Evolutionary conservation across 164 flowering plant species (phyloP), one percentile per base, ranked within the genome.

Genomic region (Piper longum): DNA sequence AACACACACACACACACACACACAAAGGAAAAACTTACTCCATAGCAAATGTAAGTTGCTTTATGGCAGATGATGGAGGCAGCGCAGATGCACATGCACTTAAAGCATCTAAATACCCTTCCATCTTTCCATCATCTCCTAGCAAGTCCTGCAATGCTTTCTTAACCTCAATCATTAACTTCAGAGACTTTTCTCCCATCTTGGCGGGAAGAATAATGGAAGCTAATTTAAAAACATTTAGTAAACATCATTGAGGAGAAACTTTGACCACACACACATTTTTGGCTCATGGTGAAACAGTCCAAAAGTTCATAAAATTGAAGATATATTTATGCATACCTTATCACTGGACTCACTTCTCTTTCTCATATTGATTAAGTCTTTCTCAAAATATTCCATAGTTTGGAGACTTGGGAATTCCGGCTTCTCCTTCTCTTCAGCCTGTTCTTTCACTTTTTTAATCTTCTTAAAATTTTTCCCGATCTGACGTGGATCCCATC

Each of bases 41-140:
- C 55, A 82, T 64, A 65, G 91, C 96, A 64, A 72, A 59, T 65
- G 88, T 91, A 72, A 92, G 64, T 65, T 87, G 98, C 70, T 76
- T 87, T 57, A 92, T 39, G 36, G 77, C 74, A 55, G 83, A 73
- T 41, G 82, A 16, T 52, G 89, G 81, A 69, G 96, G 87, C 70
- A 92, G 81, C 18, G 62, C 69, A 68, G 43, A 52, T 57, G 62
- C 36, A 26, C 36, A 26, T 26, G 36, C 63, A 72, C 61, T 68
- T 54, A 72, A 68, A 63, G 65, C 69, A 62, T 78, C 88, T 36
- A 55, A 14, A 48, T 48, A 9, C 3, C 65, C 36, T 41, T 61
- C 3, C 71, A 64, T 3, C 68, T 52, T 13, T 69, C 71, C 41
- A 36, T 14, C 60, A 57, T 54, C 71, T 43, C 58, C 68, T 57